Evolutionary conservation across 75 land plant species (phyloP), one percentile per base, ranked within the genome.

Genomic region (Isoetes taiwanensis): DNA sequence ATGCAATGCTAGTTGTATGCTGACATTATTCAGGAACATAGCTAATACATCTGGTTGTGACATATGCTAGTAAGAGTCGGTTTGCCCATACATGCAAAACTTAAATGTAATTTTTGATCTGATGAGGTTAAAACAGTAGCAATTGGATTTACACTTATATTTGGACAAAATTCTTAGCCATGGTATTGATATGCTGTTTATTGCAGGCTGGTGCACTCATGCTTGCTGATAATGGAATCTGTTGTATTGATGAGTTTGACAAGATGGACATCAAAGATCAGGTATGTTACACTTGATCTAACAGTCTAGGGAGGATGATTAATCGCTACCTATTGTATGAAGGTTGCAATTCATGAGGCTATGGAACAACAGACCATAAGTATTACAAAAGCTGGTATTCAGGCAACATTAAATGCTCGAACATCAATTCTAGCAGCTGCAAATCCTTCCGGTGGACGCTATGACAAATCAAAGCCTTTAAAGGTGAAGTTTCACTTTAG

Each of bases 321-420:
- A 9, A n/a, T n/a, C n/a, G n/a, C n/a, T n/a, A n/a, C n/a, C n/a
- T n/a, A n/a, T 21, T 28, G 3, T 63, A 12, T 30, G 28, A 56
- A 91, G 96, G 96, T 94, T 64, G 99, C 96, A 43, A 89, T 94
- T 72, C 99, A 89, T 67, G 96, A 94, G 64, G 99, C 96, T 39
- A 94, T 94, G 99, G 99, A 94, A 50, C 99, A 94, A 55, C 99
- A 94, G 73, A 94, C 99, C 5, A 89, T 94, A 71, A 89, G 96
- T 70, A 94, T 94, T 23, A 89, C 99, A 26, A 94, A 94, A 70
- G 99, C 96, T 31, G 99, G 99, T 19, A 94, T 94, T 48, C 96
- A 89, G 69, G 99, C 99, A 10, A 89, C 99, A 33, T 69, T 94
- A 17, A 94, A 89, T 74, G 99, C 99, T 6, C 69, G 99, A 42